Evolutionary conservation across 2,329 filamentous ascomycete species (phyloP).

Genomic region (Colletotrichum liaoningense): DNA sequence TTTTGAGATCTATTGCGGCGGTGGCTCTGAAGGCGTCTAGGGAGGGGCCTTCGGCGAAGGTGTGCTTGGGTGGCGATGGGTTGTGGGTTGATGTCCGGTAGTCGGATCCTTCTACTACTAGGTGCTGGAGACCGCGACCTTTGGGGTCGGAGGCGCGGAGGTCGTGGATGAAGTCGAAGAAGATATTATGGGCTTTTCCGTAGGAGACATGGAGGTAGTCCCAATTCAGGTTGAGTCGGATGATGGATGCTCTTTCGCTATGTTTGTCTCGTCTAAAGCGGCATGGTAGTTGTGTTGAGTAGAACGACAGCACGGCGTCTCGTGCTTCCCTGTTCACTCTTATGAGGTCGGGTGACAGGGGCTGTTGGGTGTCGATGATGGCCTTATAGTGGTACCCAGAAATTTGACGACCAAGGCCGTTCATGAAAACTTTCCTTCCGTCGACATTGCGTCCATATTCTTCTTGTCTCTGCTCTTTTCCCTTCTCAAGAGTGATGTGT

Average conservation of each 20-base stretch:
- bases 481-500: neutral
- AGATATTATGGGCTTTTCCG: neutral
- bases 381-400: conserved; percentile 16
- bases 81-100: neutral
- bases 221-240: conserved; percentile 12
- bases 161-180: conserved; percentile 28
- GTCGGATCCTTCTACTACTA: neutral
- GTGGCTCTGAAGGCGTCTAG: neutral
- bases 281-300: conserved; percentile 10
- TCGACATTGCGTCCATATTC: too few species aligned
- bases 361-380: neutral
- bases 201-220: conserved; percentile 10
- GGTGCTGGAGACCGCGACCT: conserved; percentile 6
- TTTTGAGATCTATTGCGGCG: neutral
- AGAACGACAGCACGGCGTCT: conserved; percentile 1
- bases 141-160: conserved; percentile 14
- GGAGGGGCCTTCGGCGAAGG: neutral
- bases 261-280: neutral
- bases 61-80: neutral
- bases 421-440: neutral
- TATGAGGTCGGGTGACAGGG: neutral
- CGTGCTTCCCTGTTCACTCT: conserved; percentile 5
- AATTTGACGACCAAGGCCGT: neutral
- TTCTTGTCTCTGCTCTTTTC: neutral
- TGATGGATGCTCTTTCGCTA: neutral